Conservation (phyloP, 2,329 filamentous ascomycete genomes). For the Fusarium sp. region DNA sequence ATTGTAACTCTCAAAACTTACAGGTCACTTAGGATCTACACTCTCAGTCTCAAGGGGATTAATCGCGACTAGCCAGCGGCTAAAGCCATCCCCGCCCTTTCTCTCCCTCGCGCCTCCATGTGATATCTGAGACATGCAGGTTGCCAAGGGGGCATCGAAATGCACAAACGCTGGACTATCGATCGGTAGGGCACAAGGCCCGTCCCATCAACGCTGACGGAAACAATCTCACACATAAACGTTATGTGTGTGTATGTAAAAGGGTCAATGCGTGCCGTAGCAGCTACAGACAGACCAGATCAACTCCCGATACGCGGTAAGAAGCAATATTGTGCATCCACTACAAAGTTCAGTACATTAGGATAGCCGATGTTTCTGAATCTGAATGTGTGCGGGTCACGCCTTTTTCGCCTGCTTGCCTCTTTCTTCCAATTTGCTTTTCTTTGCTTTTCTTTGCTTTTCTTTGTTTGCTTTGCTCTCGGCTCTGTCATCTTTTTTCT, state of each 20-base stretch:
- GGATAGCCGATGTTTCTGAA: background rate
- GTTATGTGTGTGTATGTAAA: slow-evolving; percentile 19
- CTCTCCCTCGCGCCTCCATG: slow-evolving; percentile 38
- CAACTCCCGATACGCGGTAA: slow-evolving; percentile 29
- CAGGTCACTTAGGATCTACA: slow-evolving; percentile 39
- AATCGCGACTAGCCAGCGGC: slow-evolving; percentile 30
- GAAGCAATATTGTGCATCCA: slow-evolving; percentile 36
- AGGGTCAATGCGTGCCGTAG: slow-evolving; percentile 38
- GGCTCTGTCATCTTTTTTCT: slow-evolving; percentile 4
- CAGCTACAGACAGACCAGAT: slow-evolving; percentile 18
- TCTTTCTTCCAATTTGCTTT: background rate
- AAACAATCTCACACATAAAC: slow-evolving; percentile 35
- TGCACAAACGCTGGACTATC: slow-evolving; percentile 27
- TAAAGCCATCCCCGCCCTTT: slow-evolving; percentile 26
- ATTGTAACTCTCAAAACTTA: slow-evolving; percentile 27
- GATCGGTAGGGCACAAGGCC: slow-evolving; percentile 37
- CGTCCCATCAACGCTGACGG: slow-evolving; percentile 27
- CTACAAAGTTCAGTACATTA: background rate
- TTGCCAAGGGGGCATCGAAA: slow-evolving; percentile 25
- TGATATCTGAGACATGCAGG: slow-evolving; percentile 49
- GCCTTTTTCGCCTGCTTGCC: slow-evolving; percentile 10
- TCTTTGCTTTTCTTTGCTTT: background rate
- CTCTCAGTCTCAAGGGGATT: slow-evolving; percentile 34
- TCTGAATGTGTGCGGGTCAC: slow-evolving; percentile 6
- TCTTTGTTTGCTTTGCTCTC: background rate